Percentiles rank a stretch among this genome's conserved stretches.
Evolutionary conservation across 768 basidiomycete genomes (phyloP).

Genomic region (Ramaria sp.): DNA sequence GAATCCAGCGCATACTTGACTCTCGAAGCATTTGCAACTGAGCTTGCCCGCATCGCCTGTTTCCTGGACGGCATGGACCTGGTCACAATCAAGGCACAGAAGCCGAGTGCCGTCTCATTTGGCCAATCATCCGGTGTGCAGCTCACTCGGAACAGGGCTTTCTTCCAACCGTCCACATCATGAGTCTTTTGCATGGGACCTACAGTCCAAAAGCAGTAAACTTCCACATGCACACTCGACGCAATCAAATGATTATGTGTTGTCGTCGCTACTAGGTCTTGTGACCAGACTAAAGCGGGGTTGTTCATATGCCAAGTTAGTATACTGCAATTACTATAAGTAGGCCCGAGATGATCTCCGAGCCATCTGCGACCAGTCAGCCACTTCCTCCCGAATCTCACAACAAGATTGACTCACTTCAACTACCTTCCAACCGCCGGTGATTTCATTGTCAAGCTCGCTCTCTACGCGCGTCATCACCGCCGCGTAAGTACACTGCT

Average conservation of each 20-base stretch:
- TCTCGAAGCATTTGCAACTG: slow-evolving; percentile 46
- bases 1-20: slow-evolving; percentile 44
- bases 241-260: too few species aligned
- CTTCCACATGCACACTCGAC: not conserved
- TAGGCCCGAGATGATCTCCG: slow-evolving; percentile 41
- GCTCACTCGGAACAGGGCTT: slow-evolving; percentile 34
- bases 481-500: slow-evolving; percentile 88
- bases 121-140: slow-evolving; percentile 54
- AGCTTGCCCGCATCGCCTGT: slow-evolving; percentile 32
- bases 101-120: slow-evolving; percentile 63
- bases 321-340: slow-evolving; percentile 19
- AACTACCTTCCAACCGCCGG: slow-evolving; percentile 96
- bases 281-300: too few species aligned
- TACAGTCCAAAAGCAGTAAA: too few species aligned
- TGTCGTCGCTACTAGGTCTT: too few species aligned
- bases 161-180: slow-evolving; percentile 16
- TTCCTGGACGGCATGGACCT: slow-evolving; percentile 23
- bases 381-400: not conserved
- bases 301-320: too few species aligned
- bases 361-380: slow-evolving; percentile 29
- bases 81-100: slow-evolving; percentile 48
- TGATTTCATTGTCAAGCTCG: slow-evolving; percentile 85
- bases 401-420: slow-evolving; percentile 48
- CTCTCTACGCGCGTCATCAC: slow-evolving; percentile 82
- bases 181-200: not conserved